Evolutionary conservation across 495 filamentous ascomycete species (phyloP).

Genomic region (Penicillium nucicola): DNA sequence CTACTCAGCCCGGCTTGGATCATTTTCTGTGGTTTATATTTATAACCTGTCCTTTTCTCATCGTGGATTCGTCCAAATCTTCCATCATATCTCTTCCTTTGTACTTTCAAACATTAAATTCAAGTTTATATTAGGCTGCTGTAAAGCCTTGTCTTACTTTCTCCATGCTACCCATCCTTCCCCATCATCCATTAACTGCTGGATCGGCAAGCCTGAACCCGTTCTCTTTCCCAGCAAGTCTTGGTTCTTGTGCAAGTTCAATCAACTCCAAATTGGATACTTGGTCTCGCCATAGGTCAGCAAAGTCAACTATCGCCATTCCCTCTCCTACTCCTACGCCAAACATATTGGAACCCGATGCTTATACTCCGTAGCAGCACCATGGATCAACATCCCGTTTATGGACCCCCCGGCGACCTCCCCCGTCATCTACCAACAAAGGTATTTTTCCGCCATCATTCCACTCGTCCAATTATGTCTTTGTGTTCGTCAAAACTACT

Average conservation of each 20-base stretch:
- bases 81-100: slow-evolving; percentile 1
- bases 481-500: slow-evolving; percentile 8
- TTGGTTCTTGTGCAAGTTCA: slow-evolving; percentile 32
- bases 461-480: slow-evolving; percentile 8
- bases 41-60: slow-evolving; percentile 17
- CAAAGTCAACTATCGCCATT: slow-evolving; percentile 18
- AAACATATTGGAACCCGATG: slow-evolving; percentile 5
- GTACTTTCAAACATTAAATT: background rate
- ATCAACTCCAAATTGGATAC: slow-evolving; percentile 34
- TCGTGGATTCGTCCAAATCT: slow-evolving; percentile 4
- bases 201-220: slow-evolving; percentile 33
- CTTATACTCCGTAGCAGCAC: slow-evolving; percentile 34
- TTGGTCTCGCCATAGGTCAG: slow-evolving; percentile 44
- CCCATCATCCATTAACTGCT: slow-evolving; percentile 30
- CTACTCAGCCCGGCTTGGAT: slow-evolving; percentile 5
- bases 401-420: slow-evolving; percentile 28
- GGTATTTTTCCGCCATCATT: slow-evolving; percentile 29
- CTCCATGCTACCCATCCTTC: slow-evolving; percentile 38
- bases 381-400: slow-evolving; percentile 35
- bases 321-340: background rate
- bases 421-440: slow-evolving; percentile 43
- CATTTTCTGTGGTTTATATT: slow-evolving; percentile 14
- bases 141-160: background rate
- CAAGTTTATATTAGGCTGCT: slow-evolving; percentile 1
- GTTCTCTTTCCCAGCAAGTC: slow-evolving; percentile 31